Evolutionary conservation across 1,284 basidiomycete species (phyloP).

Genomic region (Termitomyces sp.): DNA sequence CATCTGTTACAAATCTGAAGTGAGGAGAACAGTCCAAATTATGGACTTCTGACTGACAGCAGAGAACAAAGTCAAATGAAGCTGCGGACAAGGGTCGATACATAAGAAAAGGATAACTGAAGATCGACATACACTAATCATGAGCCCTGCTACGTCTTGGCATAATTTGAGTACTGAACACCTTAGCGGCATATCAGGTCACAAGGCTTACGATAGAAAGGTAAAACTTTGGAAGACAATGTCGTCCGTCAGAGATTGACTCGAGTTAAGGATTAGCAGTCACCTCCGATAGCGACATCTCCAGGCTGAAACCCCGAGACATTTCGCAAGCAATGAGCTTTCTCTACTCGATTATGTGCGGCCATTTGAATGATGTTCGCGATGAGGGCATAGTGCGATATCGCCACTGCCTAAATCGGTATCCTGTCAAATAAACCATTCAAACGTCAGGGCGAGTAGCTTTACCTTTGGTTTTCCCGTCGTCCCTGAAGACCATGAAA

Average conservation of each 20-base stretch:
- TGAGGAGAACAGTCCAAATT: background rate
- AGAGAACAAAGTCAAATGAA: conserved; percentile 49
- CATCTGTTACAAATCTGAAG: conserved; percentile 33
- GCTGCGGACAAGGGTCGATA: conserved; percentile 22
- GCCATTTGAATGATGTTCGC: conserved; percentile 58
- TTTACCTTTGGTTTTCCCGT: conserved; percentile 37
- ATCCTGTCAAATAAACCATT: conserved; percentile 8
- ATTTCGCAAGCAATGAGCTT: conserved; percentile 28
- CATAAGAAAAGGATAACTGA: conserved; percentile 6
- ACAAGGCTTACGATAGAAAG: conserved; percentile 32
- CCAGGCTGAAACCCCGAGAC: conserved; percentile 44
- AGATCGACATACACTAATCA: conserved; percentile 40
- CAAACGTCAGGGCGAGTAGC: background rate
- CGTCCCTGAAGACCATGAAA: conserved; percentile 69
- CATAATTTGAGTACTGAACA: conserved; percentile 2
- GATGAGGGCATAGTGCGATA: conserved; percentile 57
- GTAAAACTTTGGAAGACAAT: conserved; percentile 31
- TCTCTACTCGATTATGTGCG: conserved; percentile 38
- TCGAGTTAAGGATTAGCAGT: conserved; percentile 9
- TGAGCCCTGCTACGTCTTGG: conserved; percentile 62
- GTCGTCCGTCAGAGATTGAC: conserved; percentile 5
- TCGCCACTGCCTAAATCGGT: conserved; percentile 50
- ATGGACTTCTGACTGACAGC: conserved; percentile 36
- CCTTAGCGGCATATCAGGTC: background rate
- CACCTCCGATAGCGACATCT: conserved; percentile 43